Base-by-base conservation (phyloP, 495 filamentous ascomycete genomes). In the Neurospora pannonica region DNA sequence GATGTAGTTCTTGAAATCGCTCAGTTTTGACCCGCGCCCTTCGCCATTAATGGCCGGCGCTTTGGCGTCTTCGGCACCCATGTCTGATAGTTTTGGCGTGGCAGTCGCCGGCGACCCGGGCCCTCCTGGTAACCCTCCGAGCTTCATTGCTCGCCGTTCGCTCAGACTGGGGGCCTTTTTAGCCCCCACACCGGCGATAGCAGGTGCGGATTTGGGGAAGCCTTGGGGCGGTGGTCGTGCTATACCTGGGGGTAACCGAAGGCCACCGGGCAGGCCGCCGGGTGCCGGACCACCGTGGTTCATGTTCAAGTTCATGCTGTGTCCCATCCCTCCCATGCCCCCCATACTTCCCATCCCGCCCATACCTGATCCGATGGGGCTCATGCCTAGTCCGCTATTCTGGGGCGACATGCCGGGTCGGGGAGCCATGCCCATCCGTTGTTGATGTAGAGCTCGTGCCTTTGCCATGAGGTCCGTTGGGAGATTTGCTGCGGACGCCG, bases 1-100 rank as follows among this genome's bases (percentile, higher is more conserved):
- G 74, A 99, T 93, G 76, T 92, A 95, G 72, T 97, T 89, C 11
- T 94, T 90, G 82, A 97, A 98, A 81, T 97, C 95, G 82, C 91
- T 94, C 80, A 99, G 91, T 70, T 92, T 88, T 4, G 92, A 92
- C 71, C 90, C 90, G 54, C 81, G 83, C 9, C 78, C 79, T 40
- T 77, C 77, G 1, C 83, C 84, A 34, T 84, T 86, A 15, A 81
- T 76, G 3, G 77, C 70, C 5, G 82, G 78, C 34, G 71, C 72
- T 28, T 75, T 70, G 6, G 76, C 48, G 31, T 70, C 75, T 5
- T 72, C 43, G n/a, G 72, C 73, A n/a, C 73, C 75, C 62, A 83
- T 75, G 67, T 81, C 81, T 5, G 78, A 77, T 10, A 84, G 73
- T 60, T 77, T 81, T 9, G 82, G 81, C 11, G 82, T 80, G 3